Evolutionary conservation across 306 rosid genomes (phyloP).

Genomic region (Hippophae tibetana): DNA sequence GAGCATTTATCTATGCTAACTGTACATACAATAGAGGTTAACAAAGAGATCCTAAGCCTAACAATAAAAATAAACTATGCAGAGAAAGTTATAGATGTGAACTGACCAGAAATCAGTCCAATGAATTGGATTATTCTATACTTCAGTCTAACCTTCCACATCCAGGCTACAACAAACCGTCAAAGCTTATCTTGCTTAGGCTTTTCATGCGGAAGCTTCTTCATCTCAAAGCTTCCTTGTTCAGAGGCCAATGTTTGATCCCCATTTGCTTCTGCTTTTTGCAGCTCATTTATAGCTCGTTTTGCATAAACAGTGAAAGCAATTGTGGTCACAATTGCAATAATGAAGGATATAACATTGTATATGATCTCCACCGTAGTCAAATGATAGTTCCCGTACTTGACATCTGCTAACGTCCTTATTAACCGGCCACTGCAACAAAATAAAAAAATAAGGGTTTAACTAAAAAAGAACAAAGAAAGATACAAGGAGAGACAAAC

Average conservation of each 20-base stretch:
- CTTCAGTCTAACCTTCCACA: conserved; percentile 3
- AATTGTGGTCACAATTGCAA: conserved; percentile 66
- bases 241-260: conserved; percentile 36
- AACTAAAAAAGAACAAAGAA: neutral
- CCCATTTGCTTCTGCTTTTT: conserved; percentile 40
- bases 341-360: conserved; percentile 64
- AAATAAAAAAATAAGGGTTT: neutral
- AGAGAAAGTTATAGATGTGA: too few species aligned
- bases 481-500: too few species aligned
- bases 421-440: conserved; percentile 73
- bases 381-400: conserved; percentile 67
- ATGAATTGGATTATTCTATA: too few species aligned
- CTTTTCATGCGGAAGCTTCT: conserved; percentile 49
- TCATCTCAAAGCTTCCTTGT: conserved; percentile 41
- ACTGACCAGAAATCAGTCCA: too few species aligned
- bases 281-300: conserved; percentile 55
- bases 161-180: conserved; percentile 1
- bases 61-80: too few species aligned
- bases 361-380: conserved; percentile 80
- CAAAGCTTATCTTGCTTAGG: conserved; percentile 22
- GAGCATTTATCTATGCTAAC: too few species aligned
- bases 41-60: too few species aligned
- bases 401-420: conserved; percentile 69
- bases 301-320: conserved; percentile 85
- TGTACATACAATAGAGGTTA: too few species aligned